Conservation (phyloP, 2,329 filamentous ascomycete genomes). For the Trichophaea hybrida region DNA sequence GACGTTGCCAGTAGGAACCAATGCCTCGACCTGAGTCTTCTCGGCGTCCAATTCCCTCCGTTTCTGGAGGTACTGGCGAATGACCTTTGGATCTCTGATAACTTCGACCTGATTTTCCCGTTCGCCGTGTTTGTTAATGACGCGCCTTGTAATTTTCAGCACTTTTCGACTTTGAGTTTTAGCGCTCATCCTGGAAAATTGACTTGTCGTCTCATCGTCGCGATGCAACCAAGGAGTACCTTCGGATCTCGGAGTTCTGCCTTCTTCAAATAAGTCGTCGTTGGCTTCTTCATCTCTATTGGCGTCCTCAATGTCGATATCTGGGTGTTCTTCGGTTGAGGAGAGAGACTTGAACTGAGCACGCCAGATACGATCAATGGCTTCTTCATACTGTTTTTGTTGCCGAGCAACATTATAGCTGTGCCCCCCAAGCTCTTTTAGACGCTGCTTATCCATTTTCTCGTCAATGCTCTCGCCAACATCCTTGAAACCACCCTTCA, state of each 20-base stretch:
- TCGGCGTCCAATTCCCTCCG: constrained; percentile 57
- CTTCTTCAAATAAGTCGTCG: constrained; percentile 29
- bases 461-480: constrained; percentile 28
- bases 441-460: constrained; percentile 27
- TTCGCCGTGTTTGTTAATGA: constrained; percentile 47
- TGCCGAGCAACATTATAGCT: constrained; percentile 96
- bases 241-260: constrained; percentile 49
- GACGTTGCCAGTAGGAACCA: constrained; percentile 27
- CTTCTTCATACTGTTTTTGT: constrained; percentile 79
- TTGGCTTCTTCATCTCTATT: constrained; percentile 23
- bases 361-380: constrained; percentile 85
- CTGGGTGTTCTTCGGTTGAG: constrained; percentile 24
- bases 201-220: constrained; percentile 62
- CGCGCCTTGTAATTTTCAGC: constrained; percentile 58
- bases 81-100: constrained; percentile 70
- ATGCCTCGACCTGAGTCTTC: constrained; percentile 44
- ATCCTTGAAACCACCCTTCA: constrained; percentile 71
- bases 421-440: constrained; percentile 53
- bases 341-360: constrained; percentile 26
- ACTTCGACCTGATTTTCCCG: constrained; percentile 44
- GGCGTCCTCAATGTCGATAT: constrained; percentile 25
- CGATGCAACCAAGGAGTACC: constrained; percentile 29
- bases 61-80: constrained; percentile 72
- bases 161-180: constrained; percentile 54
- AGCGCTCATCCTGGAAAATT: constrained; percentile 58